Base-by-base conservation (phyloP, 2,329 filamentous ascomycete species). In the Penicillium polonicum region DNA sequence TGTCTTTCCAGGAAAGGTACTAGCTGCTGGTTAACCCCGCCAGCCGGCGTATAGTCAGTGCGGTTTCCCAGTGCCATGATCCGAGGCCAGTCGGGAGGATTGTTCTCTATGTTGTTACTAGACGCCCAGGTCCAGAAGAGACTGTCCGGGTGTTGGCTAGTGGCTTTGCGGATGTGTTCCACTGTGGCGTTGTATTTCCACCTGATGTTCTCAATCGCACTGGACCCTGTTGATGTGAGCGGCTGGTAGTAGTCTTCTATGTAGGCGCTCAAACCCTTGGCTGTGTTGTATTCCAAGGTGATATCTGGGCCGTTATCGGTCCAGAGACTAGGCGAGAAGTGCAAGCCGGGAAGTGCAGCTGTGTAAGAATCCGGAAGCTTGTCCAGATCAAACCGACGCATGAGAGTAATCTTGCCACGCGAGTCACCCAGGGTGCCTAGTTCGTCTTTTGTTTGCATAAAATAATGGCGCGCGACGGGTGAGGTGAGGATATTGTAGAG, bases 201-300 rank as follows among this genome's bases (percentile, higher is more conserved):
- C 6, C 66, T 66, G 45, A 83, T 78, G 48, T 78, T 80, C 7
- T 68, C 68, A 5, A 62, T 66, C 1, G 75, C 71, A 12, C 63
- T 68, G 1, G 72, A 71, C 3, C 66, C 70, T 1, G 52, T 19
- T 0, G 69, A 64, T 1, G 72, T 72, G 2, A 68, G 62, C 0
- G 77, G 75, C 49, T 79, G 69, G 59, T 81, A 83, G 60, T 78
- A 80, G 61, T 83, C 81, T 58, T 82, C 79, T 48, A 83, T 78
- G 52, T 78, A 79, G 5, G 79, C 80, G 0, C 74, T 78, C 27
- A 65, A 60, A 39, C 74, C 72, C 10, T 63, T 63, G 0, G 66
- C 65, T 0, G 62, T 62, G 54, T 81, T 79, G 58, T 80, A 82
- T 2, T 73, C 65, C 0, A 83, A 61, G 8, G 62, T 66, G 38